Evolutionary conservation across 441 rosid species (phyloP), one percentile per base, ranked within the genome.

Genomic region (Heliophila coronopifolia): DNA sequence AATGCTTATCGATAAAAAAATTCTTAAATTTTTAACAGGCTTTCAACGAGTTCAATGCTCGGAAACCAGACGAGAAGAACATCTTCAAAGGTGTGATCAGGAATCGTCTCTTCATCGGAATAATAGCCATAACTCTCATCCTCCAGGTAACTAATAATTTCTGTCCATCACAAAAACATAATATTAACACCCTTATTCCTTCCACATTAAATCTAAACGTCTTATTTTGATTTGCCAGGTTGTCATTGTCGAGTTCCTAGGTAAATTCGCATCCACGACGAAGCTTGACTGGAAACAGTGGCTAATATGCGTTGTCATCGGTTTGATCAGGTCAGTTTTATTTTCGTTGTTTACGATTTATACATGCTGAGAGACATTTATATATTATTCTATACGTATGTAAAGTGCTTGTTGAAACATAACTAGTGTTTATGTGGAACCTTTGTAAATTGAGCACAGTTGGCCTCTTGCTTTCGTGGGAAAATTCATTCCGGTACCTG

Each of bases 21-120:
- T 20, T 50, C 0, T 2, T 9, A 24, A n/a, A 1, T 25, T 40
- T 4, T 55, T 60, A 93, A 72, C 75, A 93, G 99, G 70, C 89
- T 41, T 86, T 93, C 71, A 93, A 89, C 36, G 97, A 89, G 68
- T 89, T 86, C 53, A 89, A 89, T 62, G 96, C 96, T 32, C 74
- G 97, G 60, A 86, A 93, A 65, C 97, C 97, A 27, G 97, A 93
- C 69, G 87, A 89, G 67, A 41, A 59, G 0, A 86, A 93, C 65
- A 69, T 86, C 31, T 89, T 89, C 58, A 22, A 23, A 41, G 97
- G 99, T 25, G 68, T 93, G 23, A 65, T 78, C 5, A 74, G 68
- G 51, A 93, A 80, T 61, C 82, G 34, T 42, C 84, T 93, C 16
- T 93, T 93, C 65, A 67, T 86, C 31, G 93, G 75, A 17, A 89